These are phyloP conservation scores for Mycena chlorophos DNA, from an alignment of 768 basidiomycete genomes.

Conservation along the genomic window DNA sequence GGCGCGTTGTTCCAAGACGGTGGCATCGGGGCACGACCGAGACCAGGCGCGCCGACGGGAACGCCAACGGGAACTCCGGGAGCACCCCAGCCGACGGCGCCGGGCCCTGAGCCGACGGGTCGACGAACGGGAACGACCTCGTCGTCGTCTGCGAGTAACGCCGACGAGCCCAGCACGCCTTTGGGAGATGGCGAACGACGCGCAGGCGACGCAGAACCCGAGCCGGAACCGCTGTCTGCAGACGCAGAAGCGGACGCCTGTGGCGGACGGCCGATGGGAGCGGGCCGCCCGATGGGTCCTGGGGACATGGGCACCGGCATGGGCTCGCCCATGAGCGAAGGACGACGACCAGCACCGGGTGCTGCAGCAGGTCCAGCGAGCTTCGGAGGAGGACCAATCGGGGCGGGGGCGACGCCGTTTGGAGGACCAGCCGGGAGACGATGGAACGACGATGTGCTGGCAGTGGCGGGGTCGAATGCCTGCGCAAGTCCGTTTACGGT, in stretches of 20 bases:
- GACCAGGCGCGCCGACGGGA: conserved; percentile 7
- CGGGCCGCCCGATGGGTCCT: conserved; percentile 64
- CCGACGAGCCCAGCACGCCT: conserved; percentile 72
- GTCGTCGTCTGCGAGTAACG: conserved; percentile 77
- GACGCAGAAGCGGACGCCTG: conserved; percentile 24
- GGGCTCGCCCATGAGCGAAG: conserved; percentile 39
- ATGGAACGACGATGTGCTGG: conserved; percentile 22
- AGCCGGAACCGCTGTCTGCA: conserved; percentile 37
- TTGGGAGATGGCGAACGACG: conserved; percentile 57
- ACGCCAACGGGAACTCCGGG: conserved; percentile 23
- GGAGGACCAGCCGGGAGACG: conserved; percentile 31
- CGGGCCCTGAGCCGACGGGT: conserved; percentile 43
- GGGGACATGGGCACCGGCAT: conserved; percentile 36
- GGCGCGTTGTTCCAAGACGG: too few species aligned
- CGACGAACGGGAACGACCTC: conserved; percentile 60
- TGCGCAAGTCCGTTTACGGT: not conserved
- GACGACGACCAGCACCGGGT: conserved; percentile 49
- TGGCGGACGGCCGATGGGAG: conserved; percentile 70
- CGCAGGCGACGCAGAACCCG: conserved; percentile 61
- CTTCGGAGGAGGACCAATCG: conserved; percentile 60
- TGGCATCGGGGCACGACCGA: too few species aligned
- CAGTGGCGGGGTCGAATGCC: conserved; percentile 1
- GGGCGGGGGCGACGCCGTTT: conserved; percentile 46
- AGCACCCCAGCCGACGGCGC: conserved; percentile 27
- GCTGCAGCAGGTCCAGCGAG: conserved; percentile 29